Evolutionary conservation across 2,329 filamentous ascomycete species (phyloP), one percentile per base, ranked within the genome.

Genomic region (Chaetomiaceae sp.): DNA sequence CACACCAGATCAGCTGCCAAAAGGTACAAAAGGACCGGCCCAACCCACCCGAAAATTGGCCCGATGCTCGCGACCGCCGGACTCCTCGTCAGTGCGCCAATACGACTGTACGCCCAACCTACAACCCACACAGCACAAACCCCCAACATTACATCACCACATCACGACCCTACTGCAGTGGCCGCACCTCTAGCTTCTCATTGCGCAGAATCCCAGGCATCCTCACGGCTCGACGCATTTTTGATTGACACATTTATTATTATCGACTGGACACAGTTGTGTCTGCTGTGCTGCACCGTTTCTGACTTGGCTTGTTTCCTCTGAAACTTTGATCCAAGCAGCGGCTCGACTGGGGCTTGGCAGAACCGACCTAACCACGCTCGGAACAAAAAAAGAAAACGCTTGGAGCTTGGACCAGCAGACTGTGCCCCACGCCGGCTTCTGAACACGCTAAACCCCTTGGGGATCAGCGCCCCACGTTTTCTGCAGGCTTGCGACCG

Each of bases 11-110:
- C 47, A 46, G 50, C 18, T 33, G 29, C 38, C 41, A 1, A 40
- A 48, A 68, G 64, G 65, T 69, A 69, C 67, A 69, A 68, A 69
- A 69, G 61, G 65, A 58, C 56, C 58, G 55, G 60, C 60, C 61
- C 65, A 62, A 64, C 67, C 66, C 64, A 62, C 62, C 58, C 59
- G 51, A 61, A 48, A 57, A 57, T 51, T 57, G 62, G 56, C 56
- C 53, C 49, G 51, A 59, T 56, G 58, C 51, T 55, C 58, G 52
- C 45, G 33, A 46, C 49, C 33, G 53, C 42, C 37, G 30, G 25
- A 37, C 36, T 36, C 30, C 36, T 42, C 36, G 34, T 42, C 51
- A 47, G 48, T 37, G 29, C 37, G 48, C 32, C 50, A 48, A 43
- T 55, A 40, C 47, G 11, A 42, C 30, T 11, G 13, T 33, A 6